Evolutionary conservation across 345 rosid genomes (phyloP).

Genomic region (Pugionium dolabratum): DNA sequence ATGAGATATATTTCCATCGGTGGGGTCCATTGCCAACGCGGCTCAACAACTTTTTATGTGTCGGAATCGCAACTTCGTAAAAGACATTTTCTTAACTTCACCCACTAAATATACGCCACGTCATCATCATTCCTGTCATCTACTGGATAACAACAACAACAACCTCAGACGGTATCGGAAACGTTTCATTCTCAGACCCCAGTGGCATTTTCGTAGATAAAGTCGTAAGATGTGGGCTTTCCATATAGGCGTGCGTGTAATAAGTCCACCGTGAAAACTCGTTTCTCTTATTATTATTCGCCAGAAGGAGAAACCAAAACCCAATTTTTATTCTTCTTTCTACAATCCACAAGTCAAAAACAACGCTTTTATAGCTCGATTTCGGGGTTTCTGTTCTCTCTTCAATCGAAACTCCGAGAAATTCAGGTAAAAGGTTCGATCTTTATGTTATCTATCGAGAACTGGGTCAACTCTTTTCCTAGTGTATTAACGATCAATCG

Average conservation of each 20-base stretch:
- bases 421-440: constrained; percentile 24
- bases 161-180: constrained; percentile 28
- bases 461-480: constrained; percentile 24
- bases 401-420: constrained; percentile 5
- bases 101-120: constrained; percentile 31
- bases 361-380: background rate
- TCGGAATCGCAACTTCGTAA: constrained; percentile 20
- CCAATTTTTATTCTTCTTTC: constrained; percentile 36
- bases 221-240: constrained; percentile 16
- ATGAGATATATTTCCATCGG: background rate
- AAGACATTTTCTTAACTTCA: background rate
- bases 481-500: background rate
- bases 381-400: constrained; percentile 2
- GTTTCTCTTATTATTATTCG: constrained; percentile 5
- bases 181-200: constrained; percentile 19
- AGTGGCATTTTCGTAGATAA: constrained; percentile 37
- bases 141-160: constrained; percentile 25
- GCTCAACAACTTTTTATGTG: constrained; percentile 15
- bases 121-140: constrained; percentile 8
- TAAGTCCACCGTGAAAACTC: constrained; percentile 27
- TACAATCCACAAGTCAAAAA: constrained; percentile 19
- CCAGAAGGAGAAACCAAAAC: constrained; percentile 33
- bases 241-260: background rate
- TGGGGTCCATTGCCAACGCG: constrained; percentile 27
- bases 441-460: constrained; percentile 10